Evolutionary conservation across 163 green algal species (phyloP).

Genomic region (Volvox carteri): DNA sequence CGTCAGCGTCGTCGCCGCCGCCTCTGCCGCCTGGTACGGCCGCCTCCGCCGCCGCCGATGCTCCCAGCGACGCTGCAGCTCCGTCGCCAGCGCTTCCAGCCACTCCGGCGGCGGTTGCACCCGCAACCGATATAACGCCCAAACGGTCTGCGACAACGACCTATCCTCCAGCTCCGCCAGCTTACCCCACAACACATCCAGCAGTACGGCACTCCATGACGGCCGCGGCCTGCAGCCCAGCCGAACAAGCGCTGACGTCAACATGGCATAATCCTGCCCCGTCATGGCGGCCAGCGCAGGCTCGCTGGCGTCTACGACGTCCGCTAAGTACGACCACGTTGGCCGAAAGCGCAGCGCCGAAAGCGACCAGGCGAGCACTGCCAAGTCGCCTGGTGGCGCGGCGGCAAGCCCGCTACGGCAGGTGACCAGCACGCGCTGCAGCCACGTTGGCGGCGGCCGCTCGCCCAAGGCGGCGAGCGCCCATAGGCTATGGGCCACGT

Average conservation of each 20-base stretch:
- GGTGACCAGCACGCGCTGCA: conserved; percentile 18
- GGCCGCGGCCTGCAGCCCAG: not conserved
- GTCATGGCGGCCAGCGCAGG: conserved; percentile 5
- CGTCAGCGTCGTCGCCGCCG: too few species aligned
- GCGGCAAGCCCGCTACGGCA: not conserved
- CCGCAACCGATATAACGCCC: conserved; percentile 36
- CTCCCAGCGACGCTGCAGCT: conserved; percentile 7
- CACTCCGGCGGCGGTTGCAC: conserved; percentile 39
- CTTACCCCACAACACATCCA: conserved; percentile 11
- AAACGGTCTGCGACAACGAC: not conserved
- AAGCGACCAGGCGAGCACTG: conserved; percentile 38
- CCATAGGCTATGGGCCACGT: conserved; percentile 42
- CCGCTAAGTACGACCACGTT: conserved; percentile 31
- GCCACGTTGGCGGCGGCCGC: conserved; percentile 16
- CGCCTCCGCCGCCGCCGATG: not conserved
- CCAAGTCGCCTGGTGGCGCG: conserved; percentile 14
- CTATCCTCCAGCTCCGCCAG: not conserved
- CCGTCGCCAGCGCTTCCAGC: not conserved
- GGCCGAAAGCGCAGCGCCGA: conserved; percentile 43
- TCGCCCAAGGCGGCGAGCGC: conserved; percentile 36
- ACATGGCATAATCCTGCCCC: conserved; percentile 42
- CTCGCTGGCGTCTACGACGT: conserved; percentile 1
- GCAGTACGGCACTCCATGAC: not conserved
- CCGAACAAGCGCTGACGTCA: not conserved
- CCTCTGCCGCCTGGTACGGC: too few species aligned